Conservation (phyloP, 805 yeast genomes). For the Ogataea wickerhamii region DNA sequence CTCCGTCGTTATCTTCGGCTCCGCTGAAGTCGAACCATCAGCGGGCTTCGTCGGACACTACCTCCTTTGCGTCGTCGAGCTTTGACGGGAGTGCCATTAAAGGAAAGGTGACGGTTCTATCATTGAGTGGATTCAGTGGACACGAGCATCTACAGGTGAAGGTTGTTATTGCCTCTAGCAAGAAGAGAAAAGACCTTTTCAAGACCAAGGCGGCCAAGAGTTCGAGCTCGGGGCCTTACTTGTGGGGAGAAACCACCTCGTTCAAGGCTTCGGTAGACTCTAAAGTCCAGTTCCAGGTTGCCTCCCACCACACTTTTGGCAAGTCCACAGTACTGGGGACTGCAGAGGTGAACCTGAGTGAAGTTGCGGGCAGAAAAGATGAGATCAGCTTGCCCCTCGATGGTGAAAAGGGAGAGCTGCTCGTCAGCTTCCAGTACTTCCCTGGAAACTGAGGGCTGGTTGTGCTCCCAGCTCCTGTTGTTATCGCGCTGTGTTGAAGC, state of each 20-base stretch:
- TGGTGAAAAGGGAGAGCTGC: slow-evolving; percentile 35
- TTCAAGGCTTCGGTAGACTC: slow-evolving; percentile 67
- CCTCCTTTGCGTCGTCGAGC: slow-evolving; percentile 36
- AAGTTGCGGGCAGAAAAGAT: slow-evolving; percentile 44
- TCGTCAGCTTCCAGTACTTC: slow-evolving; percentile 39
- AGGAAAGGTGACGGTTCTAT: slow-evolving; percentile 52
- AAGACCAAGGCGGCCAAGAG: slow-evolving; percentile 61
- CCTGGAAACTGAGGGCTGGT: too few relatives aligned
- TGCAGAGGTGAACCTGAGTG: slow-evolving; percentile 49
- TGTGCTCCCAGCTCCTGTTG: too few relatives aligned
- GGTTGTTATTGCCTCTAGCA: slow-evolving; percentile 39
- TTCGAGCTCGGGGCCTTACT: slow-evolving; percentile 39
- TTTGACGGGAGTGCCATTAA: slow-evolving; percentile 40
- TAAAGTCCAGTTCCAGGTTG: slow-evolving; percentile 54
- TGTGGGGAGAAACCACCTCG: slow-evolving; percentile 61
- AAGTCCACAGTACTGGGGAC: slow-evolving; percentile 62
- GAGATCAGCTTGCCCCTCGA: slow-evolving; percentile 38
- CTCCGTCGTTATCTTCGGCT: slow-evolving; percentile 15
- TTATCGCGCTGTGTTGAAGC: too few relatives aligned
- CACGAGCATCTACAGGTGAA: slow-evolving; percentile 45
- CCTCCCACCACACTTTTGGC: slow-evolving; percentile 70
- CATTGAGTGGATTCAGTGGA: slow-evolving; percentile 23
- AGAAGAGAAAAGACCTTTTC: slow-evolving; percentile 52
- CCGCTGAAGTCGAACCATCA: slow-evolving; percentile 11
- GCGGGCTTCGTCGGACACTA: slow-evolving; percentile 29